A percentile compares a stretch with the other conserved stretches of the same genome.
Conservation (phyloP, 768 basidiomycete species). For the Russula foetens region DNA sequence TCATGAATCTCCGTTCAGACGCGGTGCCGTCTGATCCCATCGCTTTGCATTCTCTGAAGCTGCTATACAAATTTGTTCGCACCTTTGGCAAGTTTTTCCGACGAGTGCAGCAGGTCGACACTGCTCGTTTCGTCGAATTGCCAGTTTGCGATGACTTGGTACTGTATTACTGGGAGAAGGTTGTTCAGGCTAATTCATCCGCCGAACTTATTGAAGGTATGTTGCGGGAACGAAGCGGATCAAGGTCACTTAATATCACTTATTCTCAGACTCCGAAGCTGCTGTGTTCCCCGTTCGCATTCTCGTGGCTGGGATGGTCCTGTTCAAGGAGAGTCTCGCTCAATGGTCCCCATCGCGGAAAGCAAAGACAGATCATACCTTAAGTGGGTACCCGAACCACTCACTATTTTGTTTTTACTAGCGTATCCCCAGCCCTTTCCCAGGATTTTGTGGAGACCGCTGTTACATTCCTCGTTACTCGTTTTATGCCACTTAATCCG, state of each 20-base stretch:
- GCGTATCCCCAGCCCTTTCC: constrained; percentile 42
- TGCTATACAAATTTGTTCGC: constrained; percentile 60
- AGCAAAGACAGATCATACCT: constrained; percentile 50
- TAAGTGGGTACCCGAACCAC: constrained; percentile 34
- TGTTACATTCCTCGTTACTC: constrained; percentile 67
- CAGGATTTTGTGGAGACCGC: constrained; percentile 66
- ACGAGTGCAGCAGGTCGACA: constrained; percentile 55
- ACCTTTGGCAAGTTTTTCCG: constrained; percentile 78
- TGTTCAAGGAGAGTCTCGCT: constrained; percentile 76
- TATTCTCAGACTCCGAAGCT: constrained; percentile 43
- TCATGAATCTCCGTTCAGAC: constrained; percentile 35
- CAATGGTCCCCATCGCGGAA: constrained; percentile 66
- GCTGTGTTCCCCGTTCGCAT: constrained; percentile 72
- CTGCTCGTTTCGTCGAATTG: constrained; percentile 50
- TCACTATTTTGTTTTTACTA: constrained; percentile 10
- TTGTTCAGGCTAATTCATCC: constrained; percentile 58
- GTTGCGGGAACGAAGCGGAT: background rate
- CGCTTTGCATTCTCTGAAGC: constrained; percentile 39
- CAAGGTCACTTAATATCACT: background rate
- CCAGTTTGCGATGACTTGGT: constrained; percentile 60
- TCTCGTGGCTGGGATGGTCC: constrained; percentile 76
- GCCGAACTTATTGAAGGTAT: constrained; percentile 50
- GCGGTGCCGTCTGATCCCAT: constrained; percentile 31
- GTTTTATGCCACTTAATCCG: constrained; percentile 78
- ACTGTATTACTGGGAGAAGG: constrained; percentile 75